Evolutionary conservation across 1,284 basidiomycete species (phyloP).

Genomic region (Meira nashicola): DNA sequence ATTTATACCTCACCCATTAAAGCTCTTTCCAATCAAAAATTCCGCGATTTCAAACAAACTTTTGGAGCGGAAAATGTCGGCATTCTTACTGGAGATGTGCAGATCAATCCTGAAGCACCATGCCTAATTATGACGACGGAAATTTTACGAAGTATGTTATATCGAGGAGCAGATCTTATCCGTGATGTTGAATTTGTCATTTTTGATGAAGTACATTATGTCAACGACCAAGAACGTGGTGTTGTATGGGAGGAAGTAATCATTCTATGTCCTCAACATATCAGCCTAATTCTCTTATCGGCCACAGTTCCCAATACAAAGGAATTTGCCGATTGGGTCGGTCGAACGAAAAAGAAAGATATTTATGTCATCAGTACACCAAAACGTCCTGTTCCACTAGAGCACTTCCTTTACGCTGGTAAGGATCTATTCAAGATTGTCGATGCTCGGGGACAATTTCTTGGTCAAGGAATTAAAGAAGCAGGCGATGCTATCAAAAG

Average conservation of each 20-base stretch:
- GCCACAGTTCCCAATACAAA: conserved; percentile 97
- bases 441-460: conserved; percentile 73
- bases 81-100: conserved; percentile 96
- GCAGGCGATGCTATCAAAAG: conserved; percentile 80
- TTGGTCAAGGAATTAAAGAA: conserved; percentile 59
- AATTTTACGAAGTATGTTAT: conserved; percentile 87
- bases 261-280: conserved; percentile 59
- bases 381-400: conserved; percentile 91
- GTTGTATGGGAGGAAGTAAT: conserved; percentile 99
- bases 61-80: conserved; percentile 89
- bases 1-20: conserved; percentile 99
- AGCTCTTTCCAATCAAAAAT: conserved; percentile 97
- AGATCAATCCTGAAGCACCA: conserved; percentile 96
- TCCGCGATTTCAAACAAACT: conserved; percentile 95
- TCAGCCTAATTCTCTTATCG: conserved; percentile 68
- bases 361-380: conserved; percentile 98
- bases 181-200: conserved; percentile 99
- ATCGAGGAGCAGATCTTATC: conserved; percentile 83
- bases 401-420: conserved; percentile 93
- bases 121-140: conserved; percentile 90
- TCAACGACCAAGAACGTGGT: conserved; percentile 97
- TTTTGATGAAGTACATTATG: conserved; percentile 99
- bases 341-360: conserved; percentile 97
- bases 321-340: conserved; percentile 99
- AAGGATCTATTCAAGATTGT: conserved; percentile 89